Conservation (phyloP, 2,329 filamentous ascomycete genomes). For the Aureobasidium sp. region DNA sequence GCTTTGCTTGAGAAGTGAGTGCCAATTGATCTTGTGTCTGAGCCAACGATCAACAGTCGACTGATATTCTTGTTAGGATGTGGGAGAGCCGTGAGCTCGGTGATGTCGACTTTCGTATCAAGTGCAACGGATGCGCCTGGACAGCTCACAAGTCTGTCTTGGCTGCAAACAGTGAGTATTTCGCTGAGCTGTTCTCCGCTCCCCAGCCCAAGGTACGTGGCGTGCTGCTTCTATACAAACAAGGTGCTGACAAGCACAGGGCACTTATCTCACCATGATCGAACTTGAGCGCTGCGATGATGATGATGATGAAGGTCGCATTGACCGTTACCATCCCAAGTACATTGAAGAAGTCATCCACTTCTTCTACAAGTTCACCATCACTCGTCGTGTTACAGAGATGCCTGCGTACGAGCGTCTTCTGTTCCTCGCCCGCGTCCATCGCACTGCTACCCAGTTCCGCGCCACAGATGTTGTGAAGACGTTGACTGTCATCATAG, state of each 20-base stretch:
- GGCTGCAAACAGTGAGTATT: constrained; percentile 1
- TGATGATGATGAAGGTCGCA: not conserved
- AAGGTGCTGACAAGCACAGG: not conserved
- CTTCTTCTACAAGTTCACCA: constrained; percentile 5
- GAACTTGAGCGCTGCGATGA: not conserved
- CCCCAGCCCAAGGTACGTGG: not conserved
- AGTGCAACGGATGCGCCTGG: not conserved
- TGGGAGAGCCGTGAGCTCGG: not conserved
- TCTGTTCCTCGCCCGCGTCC: not conserved
- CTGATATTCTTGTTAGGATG: not conserved
- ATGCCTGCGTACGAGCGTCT: not conserved
- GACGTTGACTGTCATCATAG: not conserved
- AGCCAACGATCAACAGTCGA: not conserved
- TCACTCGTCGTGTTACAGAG: not conserved
- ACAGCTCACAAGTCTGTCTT: not conserved
- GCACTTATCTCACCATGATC: constrained; percentile 1
- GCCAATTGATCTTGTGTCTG: not conserved
- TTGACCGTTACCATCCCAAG: not conserved
- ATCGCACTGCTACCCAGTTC: constrained; percentile 1
- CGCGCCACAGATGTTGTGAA: not conserved
- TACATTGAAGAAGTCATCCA: not conserved
- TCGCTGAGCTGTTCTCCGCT: not conserved
- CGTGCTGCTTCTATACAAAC: not conserved
- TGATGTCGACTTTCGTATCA: not conserved
- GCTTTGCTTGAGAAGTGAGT: not conserved